Conservation (phyloP, 371 early-diverging fungal genomes). For the Mucor piriformis region DNA sequence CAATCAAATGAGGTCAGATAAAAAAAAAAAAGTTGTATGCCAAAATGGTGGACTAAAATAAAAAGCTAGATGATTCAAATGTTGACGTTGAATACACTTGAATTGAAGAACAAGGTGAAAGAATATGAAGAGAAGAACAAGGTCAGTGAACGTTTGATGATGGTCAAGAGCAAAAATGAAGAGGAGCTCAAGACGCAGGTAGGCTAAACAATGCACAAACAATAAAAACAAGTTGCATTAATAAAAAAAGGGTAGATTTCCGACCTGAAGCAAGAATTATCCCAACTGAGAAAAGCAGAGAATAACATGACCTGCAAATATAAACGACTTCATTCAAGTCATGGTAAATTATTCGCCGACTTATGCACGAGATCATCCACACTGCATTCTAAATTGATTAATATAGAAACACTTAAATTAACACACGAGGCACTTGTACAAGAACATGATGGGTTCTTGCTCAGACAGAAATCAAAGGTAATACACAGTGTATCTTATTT, state of each 20-base stretch:
- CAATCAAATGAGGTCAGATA: constrained; percentile 14
- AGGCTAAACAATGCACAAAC: constrained; percentile 19
- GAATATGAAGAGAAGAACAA: not conserved
- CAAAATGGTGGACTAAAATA: no score
- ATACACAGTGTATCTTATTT: not conserved
- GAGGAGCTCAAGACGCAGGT: constrained; percentile 39
- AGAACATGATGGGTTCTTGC: constrained; percentile 17
- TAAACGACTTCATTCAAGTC: constrained; percentile 15
- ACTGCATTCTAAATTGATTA: not conserved
- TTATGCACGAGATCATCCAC: not conserved
- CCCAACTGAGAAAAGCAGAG: constrained; percentile 13
- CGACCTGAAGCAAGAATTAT: constrained; percentile 24
- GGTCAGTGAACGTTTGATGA: not conserved
- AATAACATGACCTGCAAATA: constrained; percentile 8
- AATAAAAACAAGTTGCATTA: not conserved
- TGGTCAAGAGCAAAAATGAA: constrained; percentile 1
- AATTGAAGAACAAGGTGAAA: constrained; percentile 1
- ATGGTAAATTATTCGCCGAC: constrained; percentile 14
- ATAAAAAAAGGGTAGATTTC: not conserved
- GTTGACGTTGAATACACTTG: not conserved
- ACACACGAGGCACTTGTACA: constrained; percentile 18
- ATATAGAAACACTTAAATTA: constrained; percentile 22
- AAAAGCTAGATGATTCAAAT: constrained; percentile 1
- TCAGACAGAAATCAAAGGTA: not conserved
- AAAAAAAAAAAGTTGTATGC: not conserved